Evolutionary conservation across 169 alveolate genomes (phyloP).

Genomic region (Cryptosporidium ubiquitum): DNA sequence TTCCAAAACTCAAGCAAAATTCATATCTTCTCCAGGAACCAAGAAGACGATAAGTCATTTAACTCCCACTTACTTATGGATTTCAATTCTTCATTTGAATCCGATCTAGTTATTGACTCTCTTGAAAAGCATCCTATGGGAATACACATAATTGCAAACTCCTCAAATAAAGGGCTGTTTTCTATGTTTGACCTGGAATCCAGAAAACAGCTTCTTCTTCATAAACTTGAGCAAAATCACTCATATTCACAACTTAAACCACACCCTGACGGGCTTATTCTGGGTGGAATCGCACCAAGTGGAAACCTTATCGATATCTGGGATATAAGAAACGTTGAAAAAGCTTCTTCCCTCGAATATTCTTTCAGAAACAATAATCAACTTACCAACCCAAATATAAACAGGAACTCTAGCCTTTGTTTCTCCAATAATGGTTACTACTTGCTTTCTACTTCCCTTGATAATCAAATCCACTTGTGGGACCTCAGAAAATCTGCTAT

Average conservation of each 20-base stretch:
- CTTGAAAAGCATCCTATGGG: slow-evolving; percentile 29
- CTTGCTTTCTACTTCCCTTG: slow-evolving; percentile 83
- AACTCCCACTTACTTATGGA: neutral
- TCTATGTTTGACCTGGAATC: slow-evolving; percentile 27
- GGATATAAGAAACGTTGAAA: slow-evolving; percentile 83
- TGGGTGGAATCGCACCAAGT: slow-evolving; percentile 82
- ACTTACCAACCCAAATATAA: slow-evolving; percentile 64
- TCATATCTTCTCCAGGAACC: slow-evolving; percentile 2
- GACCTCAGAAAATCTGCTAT: slow-evolving; percentile 49
- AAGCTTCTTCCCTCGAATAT: slow-evolving; percentile 1
- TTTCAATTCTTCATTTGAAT: neutral
- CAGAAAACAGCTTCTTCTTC: neutral
- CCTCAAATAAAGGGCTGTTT: neutral
- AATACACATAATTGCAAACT: slow-evolving; percentile 31
- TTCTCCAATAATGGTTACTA: slow-evolving; percentile 89
- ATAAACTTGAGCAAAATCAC: neutral
- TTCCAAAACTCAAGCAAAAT: slow-evolving; percentile 15
- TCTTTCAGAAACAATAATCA: slow-evolving; percentile 76
- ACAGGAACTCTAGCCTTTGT: slow-evolving; percentile 74
- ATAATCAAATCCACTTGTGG: slow-evolving; percentile 78
- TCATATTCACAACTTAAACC: slow-evolving; percentile 37
- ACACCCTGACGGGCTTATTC: slow-evolving; percentile 90
- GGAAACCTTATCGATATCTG: slow-evolving; percentile 84
- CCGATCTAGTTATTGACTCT: neutral
- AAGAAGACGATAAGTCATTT: neutral